Conservation (phyloP, 192 early-diverging fungal genomes). For the Lobosporangium transversale region DNA sequence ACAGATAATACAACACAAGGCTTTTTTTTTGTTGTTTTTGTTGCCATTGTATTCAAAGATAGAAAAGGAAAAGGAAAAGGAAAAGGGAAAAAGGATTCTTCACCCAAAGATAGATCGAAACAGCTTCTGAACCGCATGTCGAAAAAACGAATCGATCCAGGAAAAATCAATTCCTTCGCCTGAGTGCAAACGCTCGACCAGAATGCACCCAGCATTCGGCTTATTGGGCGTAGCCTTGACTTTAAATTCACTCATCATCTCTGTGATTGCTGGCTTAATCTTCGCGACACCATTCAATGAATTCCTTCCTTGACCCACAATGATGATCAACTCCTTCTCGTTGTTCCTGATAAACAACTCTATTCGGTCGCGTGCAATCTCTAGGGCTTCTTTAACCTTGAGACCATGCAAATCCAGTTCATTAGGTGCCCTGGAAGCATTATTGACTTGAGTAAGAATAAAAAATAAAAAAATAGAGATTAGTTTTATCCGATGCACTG, state of each 20-base stretch:
- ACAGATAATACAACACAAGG: background rate
- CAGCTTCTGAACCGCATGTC: conserved; percentile 4
- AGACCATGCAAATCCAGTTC: conserved; percentile 79
- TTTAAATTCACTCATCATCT: conserved; percentile 62
- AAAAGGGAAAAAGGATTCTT: too few relatives aligned
- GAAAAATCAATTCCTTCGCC: conserved; percentile 56
- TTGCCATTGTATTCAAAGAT: background rate
- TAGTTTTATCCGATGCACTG: background rate
- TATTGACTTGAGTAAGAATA: conserved; percentile 52
- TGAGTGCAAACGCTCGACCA: conserved; percentile 57
- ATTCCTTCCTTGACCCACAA: conserved; percentile 74
- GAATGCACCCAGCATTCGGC: conserved; percentile 69
- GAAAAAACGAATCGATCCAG: conserved; percentile 57
- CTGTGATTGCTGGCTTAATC: conserved; percentile 72
- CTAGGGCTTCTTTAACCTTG: conserved; percentile 70
- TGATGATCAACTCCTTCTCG: conserved; percentile 60
- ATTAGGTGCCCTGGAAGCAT: conserved; percentile 41
- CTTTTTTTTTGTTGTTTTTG: background rate
- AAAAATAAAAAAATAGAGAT: background rate
- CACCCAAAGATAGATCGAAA: background rate
- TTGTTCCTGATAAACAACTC: conserved; percentile 58
- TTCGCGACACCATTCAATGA: conserved; percentile 65
- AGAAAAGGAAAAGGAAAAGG: too few relatives aligned
- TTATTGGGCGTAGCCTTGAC: conserved; percentile 60
- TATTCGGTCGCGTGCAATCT: conserved; percentile 59